Evolutionary conservation across 2,329 filamentous ascomycete genomes (phyloP).

Genomic region (Ascomycota sp.): DNA sequence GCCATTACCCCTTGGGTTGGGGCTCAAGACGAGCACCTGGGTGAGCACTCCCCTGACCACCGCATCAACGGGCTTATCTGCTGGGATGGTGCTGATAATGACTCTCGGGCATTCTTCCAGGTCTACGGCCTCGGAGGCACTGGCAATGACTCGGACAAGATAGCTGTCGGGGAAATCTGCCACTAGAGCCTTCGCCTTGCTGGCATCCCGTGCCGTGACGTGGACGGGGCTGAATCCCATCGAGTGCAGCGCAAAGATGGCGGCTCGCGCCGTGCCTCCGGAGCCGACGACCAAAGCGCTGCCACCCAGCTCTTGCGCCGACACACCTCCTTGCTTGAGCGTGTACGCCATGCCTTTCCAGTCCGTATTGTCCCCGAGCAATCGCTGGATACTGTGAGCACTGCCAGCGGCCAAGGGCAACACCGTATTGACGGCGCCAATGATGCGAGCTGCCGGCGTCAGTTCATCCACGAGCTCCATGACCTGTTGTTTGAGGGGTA

Average conservation of each 20-base stretch:
- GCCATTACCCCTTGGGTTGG: not conserved
- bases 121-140: conserved; percentile 25
- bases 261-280: conserved; percentile 79
- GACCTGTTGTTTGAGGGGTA: conserved; percentile 81
- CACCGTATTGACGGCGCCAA: conserved; percentile 91
- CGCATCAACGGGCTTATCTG: conserved; percentile 62
- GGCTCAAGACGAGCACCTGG: not conserved
- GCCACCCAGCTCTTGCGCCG: conserved; percentile 9
- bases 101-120: conserved; percentile 36
- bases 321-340: conserved; percentile 47
- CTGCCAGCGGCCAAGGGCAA: conserved; percentile 31
- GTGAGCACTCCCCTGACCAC: conserved; percentile 48
- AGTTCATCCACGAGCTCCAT: conserved; percentile 64
- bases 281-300: conserved; percentile 72
- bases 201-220: conserved; percentile 55
- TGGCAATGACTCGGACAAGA: conserved; percentile 41
- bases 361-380: conserved; percentile 85
- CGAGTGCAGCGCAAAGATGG: conserved; percentile 67
- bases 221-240: conserved; percentile 78
- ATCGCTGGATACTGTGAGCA: conserved; percentile 23
- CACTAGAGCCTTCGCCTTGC: conserved; percentile 47
- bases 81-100: conserved; percentile 79
- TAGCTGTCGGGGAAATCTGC: conserved; percentile 55
- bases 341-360: conserved; percentile 81
- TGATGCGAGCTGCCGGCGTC: conserved; percentile 55